These are phyloP conservation scores for Colletotrichum scovillei DNA, from an alignment of 2,329 filamentous ascomycete species.

Conservation along the genomic window DNA sequence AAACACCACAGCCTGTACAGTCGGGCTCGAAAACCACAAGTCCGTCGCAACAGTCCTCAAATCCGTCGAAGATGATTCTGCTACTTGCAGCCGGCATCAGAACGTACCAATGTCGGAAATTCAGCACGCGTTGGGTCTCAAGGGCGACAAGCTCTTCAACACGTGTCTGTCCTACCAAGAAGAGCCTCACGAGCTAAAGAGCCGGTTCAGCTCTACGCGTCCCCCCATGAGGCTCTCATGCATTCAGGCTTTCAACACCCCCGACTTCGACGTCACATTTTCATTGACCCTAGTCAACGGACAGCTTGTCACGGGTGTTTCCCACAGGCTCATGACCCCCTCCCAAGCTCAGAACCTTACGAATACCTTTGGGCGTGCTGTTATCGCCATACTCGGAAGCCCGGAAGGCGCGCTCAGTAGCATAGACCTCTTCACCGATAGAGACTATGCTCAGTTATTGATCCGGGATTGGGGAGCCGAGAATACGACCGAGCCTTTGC, in stretches of 20 bases:
- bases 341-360: slow-evolving; percentile 60
- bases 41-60: slow-evolving; percentile 47
- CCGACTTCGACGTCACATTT: slow-evolving; percentile 59
- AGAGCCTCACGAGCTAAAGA: slow-evolving; percentile 48
- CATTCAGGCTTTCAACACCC: slow-evolving; percentile 53
- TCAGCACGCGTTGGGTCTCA: slow-evolving; percentile 57
- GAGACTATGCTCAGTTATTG: slow-evolving; percentile 65
- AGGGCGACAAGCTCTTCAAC: slow-evolving; percentile 59
- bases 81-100: slow-evolving; percentile 51
- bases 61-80: slow-evolving; percentile 46
- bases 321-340: slow-evolving; percentile 54
- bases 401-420: slow-evolving; percentile 55
- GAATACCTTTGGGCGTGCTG: slow-evolving; percentile 63
- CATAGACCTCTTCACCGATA: slow-evolving; percentile 65
- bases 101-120: slow-evolving; percentile 58
- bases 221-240: slow-evolving; percentile 46
- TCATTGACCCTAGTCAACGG: slow-evolving; percentile 55
- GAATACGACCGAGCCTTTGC: slow-evolving; percentile 50
- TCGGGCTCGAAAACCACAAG: slow-evolving; percentile 46
- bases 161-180: slow-evolving; percentile 62
- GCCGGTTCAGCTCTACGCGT: slow-evolving; percentile 43
- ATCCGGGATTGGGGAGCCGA: slow-evolving; percentile 61
- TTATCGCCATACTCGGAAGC: slow-evolving; percentile 57
- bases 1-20: slow-evolving; percentile 48
- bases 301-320: slow-evolving; percentile 56